Conservation (phyloP, 345 rosid species). For the Salix exigua region DNA sequence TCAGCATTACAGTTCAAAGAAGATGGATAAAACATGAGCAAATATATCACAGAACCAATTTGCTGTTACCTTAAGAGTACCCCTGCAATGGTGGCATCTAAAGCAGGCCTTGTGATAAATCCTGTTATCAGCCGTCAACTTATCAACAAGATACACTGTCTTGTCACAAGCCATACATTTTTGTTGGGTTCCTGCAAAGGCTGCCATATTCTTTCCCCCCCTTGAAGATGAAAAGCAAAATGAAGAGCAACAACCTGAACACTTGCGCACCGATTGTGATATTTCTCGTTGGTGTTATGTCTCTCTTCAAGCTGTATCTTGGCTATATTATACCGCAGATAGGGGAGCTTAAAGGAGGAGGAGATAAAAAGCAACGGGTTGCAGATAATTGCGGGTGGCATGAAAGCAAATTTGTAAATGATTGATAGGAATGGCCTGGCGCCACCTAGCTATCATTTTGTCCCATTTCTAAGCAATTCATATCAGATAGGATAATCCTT, state of each 20-base stretch:
- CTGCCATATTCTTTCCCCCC: slow-evolving; percentile 20
- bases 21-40: not conserved
- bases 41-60: too few relatives aligned
- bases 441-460: slow-evolving; percentile 20
- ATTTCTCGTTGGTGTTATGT: not conserved
- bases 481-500: not conserved
- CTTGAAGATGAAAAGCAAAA: not conserved
- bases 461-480: slow-evolving; percentile 33
- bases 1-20: not conserved
- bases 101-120: slow-evolving; percentile 58
- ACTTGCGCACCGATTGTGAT: not conserved
- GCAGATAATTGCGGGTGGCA: slow-evolving; percentile 29
- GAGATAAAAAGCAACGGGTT: not conserved
- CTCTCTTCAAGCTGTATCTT: too few relatives aligned
- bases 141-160: slow-evolving; percentile 62
- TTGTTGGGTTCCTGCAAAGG: slow-evolving; percentile 47
- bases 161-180: slow-evolving; percentile 59
- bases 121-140: slow-evolving; percentile 47
- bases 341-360: not conserved
- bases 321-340: not conserved
- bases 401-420: slow-evolving; percentile 17
- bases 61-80: slow-evolving; percentile 51
- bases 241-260: not conserved
- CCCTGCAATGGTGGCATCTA: slow-evolving; percentile 60
- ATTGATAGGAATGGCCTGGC: slow-evolving; percentile 14